Base-by-base conservation (phyloP, 2,329 filamentous ascomycete species). In the Colletotrichum costaricense region DNA sequence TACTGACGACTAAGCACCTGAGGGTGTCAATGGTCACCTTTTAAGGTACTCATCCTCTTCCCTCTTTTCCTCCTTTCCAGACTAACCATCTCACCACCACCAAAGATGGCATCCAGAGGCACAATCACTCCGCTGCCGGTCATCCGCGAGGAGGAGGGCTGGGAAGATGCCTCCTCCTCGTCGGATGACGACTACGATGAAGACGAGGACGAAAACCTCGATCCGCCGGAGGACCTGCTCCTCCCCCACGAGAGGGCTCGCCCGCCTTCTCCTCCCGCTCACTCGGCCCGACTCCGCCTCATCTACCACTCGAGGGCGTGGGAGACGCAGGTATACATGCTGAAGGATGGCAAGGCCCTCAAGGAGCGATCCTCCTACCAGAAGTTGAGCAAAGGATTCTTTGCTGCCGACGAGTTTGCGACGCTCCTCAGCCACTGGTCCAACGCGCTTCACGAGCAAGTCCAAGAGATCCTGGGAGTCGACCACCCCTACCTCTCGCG, bases 81-180 rank as follows among this genome's bases (percentile, higher is more conserved):
- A 30, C 2, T 9, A 57, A 46, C 38, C 55, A 52, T n/a, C 28
- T 33, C 19, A 12, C 28, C 55, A 46, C 16, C n/a, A 28, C 9
- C 30, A 33, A 33, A 16, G 16, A 67, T 67, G 54, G 26, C 64
- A 12, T n/a, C 11, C n/a, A 55, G 2, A 12, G 49, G 46, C 46
- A 9, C 35, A 4, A 38, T 26, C 24, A 26, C n/a, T 35, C 16
- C 12, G 16, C 26, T 56, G 24, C 33, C 63, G 30, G 16, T n/a
- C 46, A 46, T 59, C 35, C 55, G n/a, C 5, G 64, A 67, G 35
- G 64, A 67, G n/a, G 64, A n/a, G 24, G 38, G 58, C 6, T 67
- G 64, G 64, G 54, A 59, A 28, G 64, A 67, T 19, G 26, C 35
- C 38, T 49, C 24, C 12, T 67, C 64, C 64, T 65, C 63, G 11